Conservation (phyloP, 257 asterid genomes). For the Schizonepeta tenuifolia region DNA sequence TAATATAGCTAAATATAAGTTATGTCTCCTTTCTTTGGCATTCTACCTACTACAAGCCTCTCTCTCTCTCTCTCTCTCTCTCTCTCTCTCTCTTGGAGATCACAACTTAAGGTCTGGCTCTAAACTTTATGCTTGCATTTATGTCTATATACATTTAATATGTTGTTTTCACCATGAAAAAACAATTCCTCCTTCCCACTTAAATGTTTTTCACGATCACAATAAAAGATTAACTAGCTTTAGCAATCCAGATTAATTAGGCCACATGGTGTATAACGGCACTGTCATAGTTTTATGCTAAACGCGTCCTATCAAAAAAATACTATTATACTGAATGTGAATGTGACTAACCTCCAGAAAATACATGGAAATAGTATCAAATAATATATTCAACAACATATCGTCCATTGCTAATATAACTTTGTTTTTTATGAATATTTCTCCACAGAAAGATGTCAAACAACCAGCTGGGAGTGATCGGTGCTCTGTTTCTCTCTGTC, state of each 20-base stretch:
- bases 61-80: slow-evolving; percentile 26
- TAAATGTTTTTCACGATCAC: slow-evolving; percentile 3
- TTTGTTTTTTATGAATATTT: neutral
- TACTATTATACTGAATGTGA: neutral
- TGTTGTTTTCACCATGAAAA: slow-evolving; percentile 14
- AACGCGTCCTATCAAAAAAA: no score
- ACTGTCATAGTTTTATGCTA: slow-evolving; percentile 1
- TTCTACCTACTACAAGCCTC: slow-evolving; percentile 43
- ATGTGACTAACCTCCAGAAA: slow-evolving; percentile 7
- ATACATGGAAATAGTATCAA: neutral
- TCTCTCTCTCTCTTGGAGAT: slow-evolving; percentile 31
- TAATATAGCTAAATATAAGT: slow-evolving; percentile 23
- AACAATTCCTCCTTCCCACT: neutral
- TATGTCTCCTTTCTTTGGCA: slow-evolving; percentile 23
- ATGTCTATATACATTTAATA: neutral
- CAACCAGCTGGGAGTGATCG: slow-evolving; percentile 70
- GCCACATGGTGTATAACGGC: neutral
- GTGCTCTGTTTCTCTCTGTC: slow-evolving; percentile 79
- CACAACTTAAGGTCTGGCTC: neutral
- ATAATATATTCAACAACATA: neutral
- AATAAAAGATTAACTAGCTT: slow-evolving; percentile 3
- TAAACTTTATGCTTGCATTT: neutral
- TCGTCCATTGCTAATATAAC: neutral
- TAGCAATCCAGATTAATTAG: neutral
- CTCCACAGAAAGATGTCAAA: slow-evolving; percentile 50